phyloP scores from a whole-genome alignment of 148 eudicot species.

The Vaccinium vitisidaea region DNA sequence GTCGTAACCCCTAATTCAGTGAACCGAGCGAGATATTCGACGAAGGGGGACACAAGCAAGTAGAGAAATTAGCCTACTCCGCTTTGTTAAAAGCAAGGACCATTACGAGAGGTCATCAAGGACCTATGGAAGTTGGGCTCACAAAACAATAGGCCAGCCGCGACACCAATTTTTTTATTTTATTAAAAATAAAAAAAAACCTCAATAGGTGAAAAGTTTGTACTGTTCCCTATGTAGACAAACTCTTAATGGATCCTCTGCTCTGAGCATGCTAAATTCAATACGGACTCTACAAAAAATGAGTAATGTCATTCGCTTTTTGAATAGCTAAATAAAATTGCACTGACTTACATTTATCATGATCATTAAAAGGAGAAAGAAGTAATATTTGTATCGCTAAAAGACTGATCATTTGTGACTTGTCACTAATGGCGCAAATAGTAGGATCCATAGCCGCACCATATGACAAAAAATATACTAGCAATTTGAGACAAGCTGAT shows the following conservation, averaged over 20 bases:
- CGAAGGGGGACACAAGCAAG: no score
- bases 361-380: no score
- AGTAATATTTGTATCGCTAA: neutral
- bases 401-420: neutral
- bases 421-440: no score
- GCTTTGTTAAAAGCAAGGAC: no score
- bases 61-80: no score
- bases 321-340: neutral
- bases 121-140: neutral
- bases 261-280: neutral
- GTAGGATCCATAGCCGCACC: neutral
- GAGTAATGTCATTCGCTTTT: neutral
- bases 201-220: neutral
- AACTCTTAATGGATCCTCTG: no score
- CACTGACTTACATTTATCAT: neutral
- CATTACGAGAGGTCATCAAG: neutral
- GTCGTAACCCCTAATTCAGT: neutral
- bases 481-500: neutral
- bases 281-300: neutral
- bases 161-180: no score
- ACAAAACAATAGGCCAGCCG: neutral
- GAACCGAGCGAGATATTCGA: no score
- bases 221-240: neutral
- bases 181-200: no score
- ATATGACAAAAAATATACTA: neutral